Evolutionary conservation across 441 rosid genomes (phyloP).

Genomic region (Euphorbia schlechtendalii): DNA sequence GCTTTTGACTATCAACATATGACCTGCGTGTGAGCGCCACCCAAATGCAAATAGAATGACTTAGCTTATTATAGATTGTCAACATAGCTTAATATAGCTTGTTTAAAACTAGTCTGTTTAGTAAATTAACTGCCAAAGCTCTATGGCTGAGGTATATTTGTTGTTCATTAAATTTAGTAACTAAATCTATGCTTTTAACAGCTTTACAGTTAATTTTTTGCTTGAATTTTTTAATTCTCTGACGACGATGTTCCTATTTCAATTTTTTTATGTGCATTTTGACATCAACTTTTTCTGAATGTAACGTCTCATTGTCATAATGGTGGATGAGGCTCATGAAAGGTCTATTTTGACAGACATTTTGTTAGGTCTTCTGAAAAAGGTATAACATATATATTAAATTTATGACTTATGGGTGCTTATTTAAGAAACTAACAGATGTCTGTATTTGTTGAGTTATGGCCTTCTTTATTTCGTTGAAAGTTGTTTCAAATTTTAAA

Average conservation of each 20-base stretch:
- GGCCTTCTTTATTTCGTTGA: background rate
- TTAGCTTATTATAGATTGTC: background rate
- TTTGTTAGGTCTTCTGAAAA: conserved; percentile 85
- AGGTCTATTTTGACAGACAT: conserved; percentile 94
- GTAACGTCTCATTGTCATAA: conserved; percentile 57
- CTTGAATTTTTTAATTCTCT: conserved; percentile 7
- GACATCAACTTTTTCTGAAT: background rate
- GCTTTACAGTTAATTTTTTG: background rate
- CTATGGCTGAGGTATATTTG: background rate
- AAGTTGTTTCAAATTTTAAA: conserved; percentile 15
- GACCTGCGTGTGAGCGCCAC: background rate
- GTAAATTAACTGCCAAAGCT: conserved; percentile 2
- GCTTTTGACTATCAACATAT: background rate
- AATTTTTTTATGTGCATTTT: background rate
- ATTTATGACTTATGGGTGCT: conserved; percentile 2
- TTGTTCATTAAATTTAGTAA: background rate
- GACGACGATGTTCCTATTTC: background rate
- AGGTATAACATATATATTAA: conserved; percentile 44
- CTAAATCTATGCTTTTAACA: too few species aligned
- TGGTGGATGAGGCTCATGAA: conserved; percentile 99
- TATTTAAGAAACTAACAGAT: conserved; percentile 4
- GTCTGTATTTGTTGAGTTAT: conserved; percentile 8
- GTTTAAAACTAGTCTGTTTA: conserved; percentile 5
- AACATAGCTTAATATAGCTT: background rate
- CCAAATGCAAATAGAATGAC: conserved; percentile 1